These are phyloP conservation scores for Pezicula carpinea DNA, from an alignment of 2,329 filamentous ascomycete genomes.

Conservation along the genomic window DNA sequence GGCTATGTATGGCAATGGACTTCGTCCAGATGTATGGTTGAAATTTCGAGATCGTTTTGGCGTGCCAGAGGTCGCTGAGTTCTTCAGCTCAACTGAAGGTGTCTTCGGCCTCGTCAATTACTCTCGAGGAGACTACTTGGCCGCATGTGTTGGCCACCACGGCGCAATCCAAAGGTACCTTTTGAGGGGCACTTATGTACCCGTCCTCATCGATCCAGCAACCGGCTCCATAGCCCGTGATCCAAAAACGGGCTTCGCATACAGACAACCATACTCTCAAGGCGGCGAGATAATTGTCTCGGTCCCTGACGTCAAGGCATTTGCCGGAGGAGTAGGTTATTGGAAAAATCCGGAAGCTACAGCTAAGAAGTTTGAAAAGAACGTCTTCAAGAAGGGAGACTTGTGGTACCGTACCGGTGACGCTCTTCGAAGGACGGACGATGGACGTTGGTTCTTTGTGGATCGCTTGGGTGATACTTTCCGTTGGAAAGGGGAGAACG, in stretches of 20 bases:
- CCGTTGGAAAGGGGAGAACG: slow-evolving; percentile 69
- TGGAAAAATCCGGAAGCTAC: slow-evolving; percentile 64
- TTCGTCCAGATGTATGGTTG: slow-evolving; percentile 64
- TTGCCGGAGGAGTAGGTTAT: slow-evolving; percentile 58
- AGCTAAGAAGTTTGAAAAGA: slow-evolving; percentile 56
- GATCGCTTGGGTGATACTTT: slow-evolving; percentile 71
- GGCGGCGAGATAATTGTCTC: slow-evolving; percentile 74
- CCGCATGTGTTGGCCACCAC: slow-evolving; percentile 66
- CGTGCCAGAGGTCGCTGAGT: slow-evolving; percentile 61
- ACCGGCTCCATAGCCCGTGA: slow-evolving; percentile 64
- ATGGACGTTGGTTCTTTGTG: slow-evolving; percentile 66
- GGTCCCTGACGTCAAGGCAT: slow-evolving; percentile 46
- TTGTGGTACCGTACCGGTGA: slow-evolving; percentile 66
- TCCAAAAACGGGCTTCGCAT: slow-evolving; percentile 62
- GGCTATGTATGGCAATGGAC: slow-evolving; percentile 61
- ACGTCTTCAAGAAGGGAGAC: slow-evolving; percentile 65
- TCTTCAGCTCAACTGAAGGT: slow-evolving; percentile 75
- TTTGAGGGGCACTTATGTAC: slow-evolving; percentile 52
- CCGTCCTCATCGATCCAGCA: slow-evolving; percentile 64
- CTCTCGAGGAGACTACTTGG: slow-evolving; percentile 56
- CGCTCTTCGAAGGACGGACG: slow-evolving; percentile 53
- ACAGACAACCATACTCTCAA: slow-evolving; percentile 56
- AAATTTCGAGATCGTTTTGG: slow-evolving; percentile 60
- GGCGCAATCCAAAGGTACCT: slow-evolving; percentile 53
- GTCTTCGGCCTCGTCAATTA: slow-evolving; percentile 58